These are phyloP conservation scores for Silene conica DNA, from an alignment of 148 eudicot species.

Conservation along the genomic window DNA sequence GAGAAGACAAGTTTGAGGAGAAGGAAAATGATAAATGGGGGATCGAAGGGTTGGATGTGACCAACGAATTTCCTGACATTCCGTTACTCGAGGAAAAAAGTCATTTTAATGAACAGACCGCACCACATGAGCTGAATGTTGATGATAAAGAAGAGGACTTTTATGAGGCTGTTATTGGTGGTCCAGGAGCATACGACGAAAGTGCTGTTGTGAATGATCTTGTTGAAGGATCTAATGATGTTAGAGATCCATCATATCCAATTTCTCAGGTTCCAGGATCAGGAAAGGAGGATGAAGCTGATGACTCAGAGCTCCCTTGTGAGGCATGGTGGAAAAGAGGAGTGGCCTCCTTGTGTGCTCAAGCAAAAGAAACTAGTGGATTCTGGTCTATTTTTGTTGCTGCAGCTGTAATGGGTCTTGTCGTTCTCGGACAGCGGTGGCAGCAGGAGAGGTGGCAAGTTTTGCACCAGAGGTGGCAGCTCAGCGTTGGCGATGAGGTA, in stretches of 20 bases:
- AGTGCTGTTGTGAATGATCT: constrained; percentile 28
- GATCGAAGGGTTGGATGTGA: constrained; percentile 32
- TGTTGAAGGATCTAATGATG: constrained; percentile 36
- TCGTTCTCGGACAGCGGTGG: constrained; percentile 72
- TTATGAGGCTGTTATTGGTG: constrained; percentile 28
- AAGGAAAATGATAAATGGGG: constrained; percentile 44
- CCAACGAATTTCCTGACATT: constrained; percentile 42
- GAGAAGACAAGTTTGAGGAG: constrained; percentile 29
- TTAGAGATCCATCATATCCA: constrained; percentile 29
- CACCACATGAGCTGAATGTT: constrained; percentile 29
- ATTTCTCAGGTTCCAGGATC: constrained; percentile 23
- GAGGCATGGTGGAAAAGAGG: constrained; percentile 86
- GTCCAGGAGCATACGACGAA: constrained; percentile 21
- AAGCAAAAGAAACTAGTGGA: constrained; percentile 73
- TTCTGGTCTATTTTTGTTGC: constrained; percentile 80
- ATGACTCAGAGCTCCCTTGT: constrained; percentile 52
- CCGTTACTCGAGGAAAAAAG: constrained; percentile 36
- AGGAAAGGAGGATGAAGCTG: constrained; percentile 38
- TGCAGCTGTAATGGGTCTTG: constrained; percentile 95
- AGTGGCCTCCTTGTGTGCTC: constrained; percentile 55
- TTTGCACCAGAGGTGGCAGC: constrained; percentile 63
- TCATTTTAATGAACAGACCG: constrained; percentile 23
- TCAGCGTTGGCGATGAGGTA: constrained; percentile 59
- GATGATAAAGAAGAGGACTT: constrained; percentile 41
- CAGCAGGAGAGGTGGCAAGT: constrained; percentile 72